Percentiles rank a stretch among this genome's conserved stretches.
These are phyloP conservation scores for Hypocrella siamensis DNA, from an alignment of 2,329 filamentous ascomycete species.

Conservation along the genomic window DNA sequence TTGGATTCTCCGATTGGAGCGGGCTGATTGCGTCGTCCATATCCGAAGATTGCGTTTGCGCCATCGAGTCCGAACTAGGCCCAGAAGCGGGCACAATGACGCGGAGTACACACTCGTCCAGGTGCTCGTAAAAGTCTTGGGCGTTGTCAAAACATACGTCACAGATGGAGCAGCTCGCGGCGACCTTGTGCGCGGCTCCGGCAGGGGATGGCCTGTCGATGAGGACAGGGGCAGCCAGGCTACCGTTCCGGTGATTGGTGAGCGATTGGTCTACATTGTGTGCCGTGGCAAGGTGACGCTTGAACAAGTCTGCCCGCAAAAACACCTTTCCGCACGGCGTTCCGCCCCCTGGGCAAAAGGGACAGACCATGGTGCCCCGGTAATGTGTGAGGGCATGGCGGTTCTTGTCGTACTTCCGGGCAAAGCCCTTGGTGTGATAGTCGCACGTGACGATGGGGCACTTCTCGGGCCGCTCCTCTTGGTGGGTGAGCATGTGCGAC, in stretches of 20 bases:
- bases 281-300: slow-evolving; percentile 81
- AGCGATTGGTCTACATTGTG: slow-evolving; percentile 91
- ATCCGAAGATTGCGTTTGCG: slow-evolving; percentile 1
- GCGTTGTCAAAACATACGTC: slow-evolving; percentile 63
- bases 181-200: slow-evolving; percentile 12
- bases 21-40: slow-evolving; percentile 2
- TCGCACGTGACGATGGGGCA: slow-evolving; percentile 90
- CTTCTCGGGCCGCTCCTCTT: slow-evolving; percentile 85
- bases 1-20: not conserved
- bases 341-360: slow-evolving; percentile 81
- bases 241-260: slow-evolving; percentile 53
- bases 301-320: slow-evolving; percentile 93
- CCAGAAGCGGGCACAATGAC: slow-evolving; percentile 31
- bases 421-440: slow-evolving; percentile 88
- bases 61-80: not conserved
- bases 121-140: slow-evolving; percentile 94
- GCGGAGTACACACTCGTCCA: slow-evolving; percentile 52
- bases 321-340: slow-evolving; percentile 88
- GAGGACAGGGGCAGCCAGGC: slow-evolving; percentile 5
- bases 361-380: slow-evolving; percentile 95
- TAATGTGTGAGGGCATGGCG: slow-evolving; percentile 92
- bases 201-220: slow-evolving; percentile 1
- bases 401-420: slow-evolving; percentile 96
- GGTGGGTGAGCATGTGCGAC: slow-evolving; percentile 93
- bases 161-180: slow-evolving; percentile 86